Base-by-base conservation (phyloP, 495 filamentous ascomycete species). In the Friedmanniomyces simplex region DNA sequence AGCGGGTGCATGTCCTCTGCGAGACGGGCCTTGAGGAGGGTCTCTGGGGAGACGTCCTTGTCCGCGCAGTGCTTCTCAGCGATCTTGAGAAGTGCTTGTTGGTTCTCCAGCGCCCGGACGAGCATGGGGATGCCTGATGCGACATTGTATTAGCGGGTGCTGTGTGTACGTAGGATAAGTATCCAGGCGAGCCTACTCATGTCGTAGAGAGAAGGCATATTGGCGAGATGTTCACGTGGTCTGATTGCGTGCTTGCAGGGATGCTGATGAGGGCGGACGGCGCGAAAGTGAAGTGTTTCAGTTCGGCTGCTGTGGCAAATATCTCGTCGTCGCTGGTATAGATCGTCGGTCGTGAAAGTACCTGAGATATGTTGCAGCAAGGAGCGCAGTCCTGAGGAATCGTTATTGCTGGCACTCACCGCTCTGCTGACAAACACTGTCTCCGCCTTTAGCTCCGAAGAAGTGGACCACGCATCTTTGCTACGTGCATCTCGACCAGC, bases 1-100 rank as follows among this genome's bases (percentile, higher is more conserved):
- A 81, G 60, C 25, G 74, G 67, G 6, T 69, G 68, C 79, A 81
- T 80, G 69, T 79, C 78, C 3, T 66, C 62, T 58, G 36, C 39
- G 7, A 76, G 64, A 2, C 67, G 65, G 16, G 24, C 36, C 7
- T 30, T 36, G 14, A 54, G 20, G 20, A 60, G 28, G 0, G 37
- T 21, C 13, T 51, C 24, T 14, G 14, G 26, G 11, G 50, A 34
- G 5, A 30, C 10, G 18, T 18, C 14, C n/a, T 60, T 54, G 41
- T 46, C 37, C 0, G 24, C 45, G 39, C 36, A 47, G 13, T 32
- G 34, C 41, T 24, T 13, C 30, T 28, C 42, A 6, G 41, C 55
- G 42, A 52, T 57, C 46, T 57, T 36, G 32, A 57, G 45, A 22
- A 34, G 11, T 46, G 45, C 47, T 12, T 11, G 13, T 5, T 36